Base-by-base conservation (phyloP, 306 rosid genomes). In the Oxytropis ochrocephala region DNA sequence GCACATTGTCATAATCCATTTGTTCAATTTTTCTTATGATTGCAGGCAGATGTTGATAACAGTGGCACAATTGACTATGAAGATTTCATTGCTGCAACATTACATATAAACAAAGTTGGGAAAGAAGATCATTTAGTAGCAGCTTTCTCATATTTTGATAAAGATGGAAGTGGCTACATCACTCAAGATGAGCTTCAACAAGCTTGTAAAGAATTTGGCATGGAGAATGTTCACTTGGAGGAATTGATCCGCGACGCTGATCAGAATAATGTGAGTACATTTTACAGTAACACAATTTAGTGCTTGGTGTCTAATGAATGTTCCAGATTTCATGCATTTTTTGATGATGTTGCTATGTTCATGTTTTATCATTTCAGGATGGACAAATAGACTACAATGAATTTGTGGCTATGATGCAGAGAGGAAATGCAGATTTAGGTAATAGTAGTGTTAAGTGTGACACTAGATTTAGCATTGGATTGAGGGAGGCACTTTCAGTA, bases 301-400 rank as follows among this genome's bases (percentile, higher is more conserved):
- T 43, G 33, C n/a, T n/a, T n/a, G n/a, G n/a, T n/a, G n/a, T n/a
- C n/a, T n/a, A n/a, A n/a, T n/a, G n/a, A n/a, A n/a, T n/a, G n/a
- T n/a, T 52, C 55, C 35, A 52, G 53, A 50, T 60, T 50, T 46
- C 29, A 5, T 35, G 5, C 30, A 36, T 9, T 4, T 59, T 59
- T 36, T 60, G 11, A 38, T 6, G 48, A 18, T 9, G 14, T 2
- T 55, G 55, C 11, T 60, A 27, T 72, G 24, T 49, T 30, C 64
- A 35, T 77, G 51, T 81, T 44, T 65, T 47, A 19, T 35, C 16
- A 56, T 63, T 81, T 42, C 95, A 91, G 97, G 97, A 91, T 51
- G 96, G 97, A 36, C 78, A 77, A 64, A 91, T 88, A 63, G 97
- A 88, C 79, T 91, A 88, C 96, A 85, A 80, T n/a, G 97, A 91